Evolutionary conservation across 768 basidiomycete species (phyloP), one percentile per base, ranked within the genome.

Genomic region (Pholiota molesta): DNA sequence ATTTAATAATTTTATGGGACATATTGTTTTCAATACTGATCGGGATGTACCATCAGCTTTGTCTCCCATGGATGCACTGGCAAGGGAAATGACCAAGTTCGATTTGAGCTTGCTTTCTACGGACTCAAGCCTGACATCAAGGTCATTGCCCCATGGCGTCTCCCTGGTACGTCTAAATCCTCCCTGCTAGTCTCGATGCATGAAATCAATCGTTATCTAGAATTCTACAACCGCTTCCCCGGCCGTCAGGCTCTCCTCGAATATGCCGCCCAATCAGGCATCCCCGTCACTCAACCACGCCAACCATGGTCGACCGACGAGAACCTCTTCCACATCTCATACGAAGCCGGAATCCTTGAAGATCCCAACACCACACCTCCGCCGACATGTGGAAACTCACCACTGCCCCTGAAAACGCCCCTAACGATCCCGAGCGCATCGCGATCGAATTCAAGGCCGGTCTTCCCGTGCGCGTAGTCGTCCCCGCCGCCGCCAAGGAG

Each of bases 251-350:
- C 94, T 19, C 89, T 99, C 59, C 90, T 99, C 62, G 84, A 86
- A 28, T 99, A 89, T 68, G 97, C 97, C 29, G 88, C 88, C 8
- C 80, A 92, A 72, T 93, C 94, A 74, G 76, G 86, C 53, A 97
- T 99, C 66, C 95, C 95, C 59, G 96, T 99, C 62, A 84, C 88
- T 65, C 97, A 99, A 99, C 97, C 51, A 85, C 92, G 85, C 96
- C 59, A 98, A 99, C 97, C 97, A 39, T 99, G 97, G 97, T 98
- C 97, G 2, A 99, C 97, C 6, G 97, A 99, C 74, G 97, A 99
- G 80, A 99, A 99, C 80, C 84, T 99, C 52, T 98, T 97, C 89
- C 97, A 99, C 82, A 99, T 99, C 78, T 99, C 97, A 17, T 99
- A 98, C 79, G 97, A 99, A 77, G 97, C 97, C 11, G 97, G 97